Evolutionary conservation across 148 eudicot genomes (phyloP).

Genomic region (Selenicereus undatus): DNA sequence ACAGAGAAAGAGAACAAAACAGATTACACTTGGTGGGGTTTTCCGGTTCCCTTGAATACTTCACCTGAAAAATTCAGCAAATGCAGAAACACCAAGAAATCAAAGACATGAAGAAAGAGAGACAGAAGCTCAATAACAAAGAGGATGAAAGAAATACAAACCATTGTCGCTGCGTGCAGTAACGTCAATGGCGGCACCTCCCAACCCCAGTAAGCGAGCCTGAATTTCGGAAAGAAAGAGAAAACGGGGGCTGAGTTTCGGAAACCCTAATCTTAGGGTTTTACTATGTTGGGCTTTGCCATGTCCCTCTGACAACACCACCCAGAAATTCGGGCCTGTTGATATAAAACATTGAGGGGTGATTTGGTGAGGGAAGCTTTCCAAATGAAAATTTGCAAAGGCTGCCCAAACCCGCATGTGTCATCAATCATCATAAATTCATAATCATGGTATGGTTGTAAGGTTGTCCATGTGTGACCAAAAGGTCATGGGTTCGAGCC

Average conservation of each 20-base stretch:
- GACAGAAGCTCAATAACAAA: not conserved
- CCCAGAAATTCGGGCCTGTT: too few relatives aligned
- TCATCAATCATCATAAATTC: too few relatives aligned
- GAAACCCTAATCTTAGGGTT: slow-evolving; percentile 9
- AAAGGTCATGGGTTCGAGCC: too few relatives aligned
- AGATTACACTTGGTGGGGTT: slow-evolving; percentile 66
- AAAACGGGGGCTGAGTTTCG: not conserved
- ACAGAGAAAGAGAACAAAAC: not conserved
- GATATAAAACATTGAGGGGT: too few relatives aligned
- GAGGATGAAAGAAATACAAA: not conserved
- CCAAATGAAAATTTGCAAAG: too few relatives aligned
- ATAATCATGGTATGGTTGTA: too few relatives aligned
- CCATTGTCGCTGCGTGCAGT: slow-evolving; percentile 12
- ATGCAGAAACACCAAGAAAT: not conserved
- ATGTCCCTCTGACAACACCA: not conserved
- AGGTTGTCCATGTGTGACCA: too few relatives aligned
- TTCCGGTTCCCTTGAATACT: slow-evolving; percentile 66
- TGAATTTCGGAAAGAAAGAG: not conserved
- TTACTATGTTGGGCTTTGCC: slow-evolving; percentile 2
- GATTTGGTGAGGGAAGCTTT: too few relatives aligned
- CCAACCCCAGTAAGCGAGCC: not conserved
- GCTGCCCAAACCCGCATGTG: too few relatives aligned
- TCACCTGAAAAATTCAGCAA: slow-evolving; percentile 27
- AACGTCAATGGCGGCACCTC: slow-evolving; percentile 9
- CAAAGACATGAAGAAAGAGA: not conserved